phyloP scores from a whole-genome alignment of 805 yeast genomes.

The Grigorovia jiainica region DNA sequence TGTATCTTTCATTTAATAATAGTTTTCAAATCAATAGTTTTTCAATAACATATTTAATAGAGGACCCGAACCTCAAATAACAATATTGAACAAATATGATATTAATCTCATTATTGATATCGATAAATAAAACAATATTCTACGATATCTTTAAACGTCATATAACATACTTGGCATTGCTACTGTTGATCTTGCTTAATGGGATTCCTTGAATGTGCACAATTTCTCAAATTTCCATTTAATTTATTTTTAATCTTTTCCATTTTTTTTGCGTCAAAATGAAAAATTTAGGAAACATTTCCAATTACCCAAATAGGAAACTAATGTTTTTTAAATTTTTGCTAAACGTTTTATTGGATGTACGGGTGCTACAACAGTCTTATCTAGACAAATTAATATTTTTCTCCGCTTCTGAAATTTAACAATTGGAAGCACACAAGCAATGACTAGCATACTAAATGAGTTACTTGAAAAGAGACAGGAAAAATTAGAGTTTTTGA shows the following conservation, averaged over 20 bases:
- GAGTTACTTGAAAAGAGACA: background rate
- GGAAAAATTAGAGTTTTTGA: background rate
- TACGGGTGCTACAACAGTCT: no score
- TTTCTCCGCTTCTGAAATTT: no score
- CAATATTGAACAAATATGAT: background rate
- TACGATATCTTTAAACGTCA: background rate
- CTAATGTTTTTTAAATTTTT: no score
- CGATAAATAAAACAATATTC: background rate
- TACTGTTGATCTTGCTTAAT: slow-evolving; percentile 13
- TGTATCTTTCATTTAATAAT: no score
- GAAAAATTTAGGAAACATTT: no score
- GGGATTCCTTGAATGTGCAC: background rate
- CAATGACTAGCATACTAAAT: background rate
- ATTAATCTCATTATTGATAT: background rate
- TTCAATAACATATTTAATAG: slow-evolving; percentile 26
- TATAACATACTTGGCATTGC: slow-evolving; percentile 56
- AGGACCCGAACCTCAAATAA: slow-evolving; percentile 66
- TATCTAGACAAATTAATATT: no score
- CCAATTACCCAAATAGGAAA: no score
- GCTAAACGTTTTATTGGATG: no score
- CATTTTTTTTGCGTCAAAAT: background rate
- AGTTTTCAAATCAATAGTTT: no score
- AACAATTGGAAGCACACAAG: background rate
- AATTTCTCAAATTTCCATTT: background rate
- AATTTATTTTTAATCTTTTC: background rate